Evolutionary conservation across 1,139 yeast species (phyloP).

Genomic region (Kluyveromyces sp.): DNA sequence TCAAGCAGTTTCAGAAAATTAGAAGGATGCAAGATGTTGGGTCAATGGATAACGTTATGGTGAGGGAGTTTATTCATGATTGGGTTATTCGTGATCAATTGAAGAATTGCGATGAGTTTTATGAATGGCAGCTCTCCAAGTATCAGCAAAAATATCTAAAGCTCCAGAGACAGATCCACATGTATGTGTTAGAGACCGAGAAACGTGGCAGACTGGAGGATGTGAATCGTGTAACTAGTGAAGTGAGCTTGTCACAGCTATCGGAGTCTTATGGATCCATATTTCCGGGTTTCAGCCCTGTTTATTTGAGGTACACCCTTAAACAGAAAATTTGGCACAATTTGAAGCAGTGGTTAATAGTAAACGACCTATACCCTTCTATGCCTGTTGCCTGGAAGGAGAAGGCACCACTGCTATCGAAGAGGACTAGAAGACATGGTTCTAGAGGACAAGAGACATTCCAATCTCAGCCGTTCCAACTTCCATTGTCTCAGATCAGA

Average conservation of each 20-base stretch:
- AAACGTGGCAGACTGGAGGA: not conserved
- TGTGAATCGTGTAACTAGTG: not conserved
- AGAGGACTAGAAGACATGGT: not conserved
- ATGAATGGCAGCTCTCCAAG: slow-evolving; percentile 26
- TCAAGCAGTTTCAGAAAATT: slow-evolving; percentile 31
- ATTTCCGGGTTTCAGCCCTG: not conserved
- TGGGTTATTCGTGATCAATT: slow-evolving; percentile 27
- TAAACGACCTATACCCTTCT: slow-evolving; percentile 26
- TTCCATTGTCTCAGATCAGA: slow-evolving; percentile 63
- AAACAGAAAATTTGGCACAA: slow-evolving; percentile 1
- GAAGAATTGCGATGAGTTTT: slow-evolving; percentile 28
- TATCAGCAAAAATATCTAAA: slow-evolving; percentile 18
- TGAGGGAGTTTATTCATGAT: slow-evolving; percentile 25
- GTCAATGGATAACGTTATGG: slow-evolving; percentile 15
- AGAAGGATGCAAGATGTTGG: slow-evolving; percentile 8
- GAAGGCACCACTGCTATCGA: not conserved
- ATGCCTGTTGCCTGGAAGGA: slow-evolving; percentile 15
- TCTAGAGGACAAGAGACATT: slow-evolving; percentile 3
- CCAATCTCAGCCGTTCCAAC: slow-evolving; percentile 21
- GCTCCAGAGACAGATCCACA: slow-evolving; percentile 18
- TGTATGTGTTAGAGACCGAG: slow-evolving; percentile 10
- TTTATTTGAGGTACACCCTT: not conserved
- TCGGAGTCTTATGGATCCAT: slow-evolving; percentile 6
- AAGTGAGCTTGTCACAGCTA: slow-evolving; percentile 3
- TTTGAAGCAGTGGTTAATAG: slow-evolving; percentile 15